phyloP scores from a whole-genome alignment of 257 asterid species.

The Solanum paucissectum region DNA sequence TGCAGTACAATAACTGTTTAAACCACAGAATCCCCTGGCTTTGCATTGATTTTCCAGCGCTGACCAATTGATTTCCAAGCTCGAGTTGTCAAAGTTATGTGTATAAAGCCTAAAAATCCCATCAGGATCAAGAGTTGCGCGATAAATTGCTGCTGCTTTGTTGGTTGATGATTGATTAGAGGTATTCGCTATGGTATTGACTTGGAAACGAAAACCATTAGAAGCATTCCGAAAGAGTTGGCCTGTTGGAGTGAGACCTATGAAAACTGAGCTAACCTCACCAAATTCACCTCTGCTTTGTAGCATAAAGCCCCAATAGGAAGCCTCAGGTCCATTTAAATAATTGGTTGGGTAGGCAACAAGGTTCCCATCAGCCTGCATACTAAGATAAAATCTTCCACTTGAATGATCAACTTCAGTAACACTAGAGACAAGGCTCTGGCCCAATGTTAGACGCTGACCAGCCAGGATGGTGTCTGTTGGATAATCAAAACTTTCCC shows the following conservation, averaged over 20 bases:
- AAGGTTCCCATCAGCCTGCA: conserved; percentile 47
- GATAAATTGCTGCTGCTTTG: conserved; percentile 11
- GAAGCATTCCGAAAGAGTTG: background rate
- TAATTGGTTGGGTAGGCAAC: conserved; percentile 25
- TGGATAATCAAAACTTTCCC: conserved; percentile 53
- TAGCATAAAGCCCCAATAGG: conserved; percentile 18
- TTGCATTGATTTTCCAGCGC: conserved; percentile 14
- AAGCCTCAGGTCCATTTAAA: background rate
- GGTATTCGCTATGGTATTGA: background rate
- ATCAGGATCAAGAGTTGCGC: conserved; percentile 23
- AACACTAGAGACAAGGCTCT: conserved; percentile 26
- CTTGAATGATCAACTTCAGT: conserved; percentile 13
- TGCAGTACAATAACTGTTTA: conserved; percentile 28
- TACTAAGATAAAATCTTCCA: conserved; percentile 25
- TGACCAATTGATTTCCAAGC: conserved; percentile 13
- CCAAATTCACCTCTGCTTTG: conserved; percentile 2
- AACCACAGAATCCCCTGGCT: conserved; percentile 39
- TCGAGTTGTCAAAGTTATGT: background rate
- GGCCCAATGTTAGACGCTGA: conserved; percentile 14
- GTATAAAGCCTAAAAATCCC: conserved; percentile 38
- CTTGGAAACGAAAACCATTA: background rate
- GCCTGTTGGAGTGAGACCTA: conserved; percentile 8
- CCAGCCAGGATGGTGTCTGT: conserved; percentile 35
- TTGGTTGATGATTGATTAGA: background rate
- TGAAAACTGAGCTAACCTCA: background rate